Base-by-base conservation (phyloP, 208 protist genomes). In the Endotrypanum monterogeii region DNA sequence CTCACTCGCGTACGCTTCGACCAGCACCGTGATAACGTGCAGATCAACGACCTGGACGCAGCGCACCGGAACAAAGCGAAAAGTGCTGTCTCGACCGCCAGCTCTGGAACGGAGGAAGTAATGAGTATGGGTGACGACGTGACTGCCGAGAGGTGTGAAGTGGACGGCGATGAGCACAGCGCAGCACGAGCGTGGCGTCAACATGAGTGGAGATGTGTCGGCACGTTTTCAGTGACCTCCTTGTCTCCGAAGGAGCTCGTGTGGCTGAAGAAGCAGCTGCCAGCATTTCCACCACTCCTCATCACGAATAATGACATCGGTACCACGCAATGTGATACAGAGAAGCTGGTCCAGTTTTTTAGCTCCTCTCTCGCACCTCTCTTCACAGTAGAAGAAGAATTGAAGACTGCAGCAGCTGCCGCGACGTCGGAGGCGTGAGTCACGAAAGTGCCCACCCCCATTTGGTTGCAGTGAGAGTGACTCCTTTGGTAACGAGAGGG, bases 211-310 rank as follows among this genome's bases (percentile, higher is more conserved):
- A 78, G 61, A 25, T 58, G 57, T 23, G 84, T 89, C 25, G 87
- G 83, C 25, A 77, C 70, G 28, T 88, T 95, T 48, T 52, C 65
- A 2, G 30, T 80, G 0, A 66, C 67, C 48, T 67, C 73, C 0
- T 69, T 95, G n/a, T 73, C 66, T 20, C 51, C 83, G 0, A 78
- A 74, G 68, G 88, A 95, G 46, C 65, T 93, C n/a, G 30, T 90
- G 50, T 95, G 90, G 90, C 73, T 95, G 16, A 90, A 86, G 71
- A 84, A 83, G 76, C 63, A 89, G 71, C 54, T 83, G 12, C 48
- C 68, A 0, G 25, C 60, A 1, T 86, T 94, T 50, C 88, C 90
- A 3, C 77, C 83, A 14, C 58, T 94, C 37, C 61, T 83, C 25
- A 73, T 88, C 46, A 86, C 83, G 1, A 88, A 92, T 67, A 78